phyloP scores from a whole-genome alignment of 2,329 filamentous ascomycete genomes.

The Sclerotiophoma versabilis region DNA sequence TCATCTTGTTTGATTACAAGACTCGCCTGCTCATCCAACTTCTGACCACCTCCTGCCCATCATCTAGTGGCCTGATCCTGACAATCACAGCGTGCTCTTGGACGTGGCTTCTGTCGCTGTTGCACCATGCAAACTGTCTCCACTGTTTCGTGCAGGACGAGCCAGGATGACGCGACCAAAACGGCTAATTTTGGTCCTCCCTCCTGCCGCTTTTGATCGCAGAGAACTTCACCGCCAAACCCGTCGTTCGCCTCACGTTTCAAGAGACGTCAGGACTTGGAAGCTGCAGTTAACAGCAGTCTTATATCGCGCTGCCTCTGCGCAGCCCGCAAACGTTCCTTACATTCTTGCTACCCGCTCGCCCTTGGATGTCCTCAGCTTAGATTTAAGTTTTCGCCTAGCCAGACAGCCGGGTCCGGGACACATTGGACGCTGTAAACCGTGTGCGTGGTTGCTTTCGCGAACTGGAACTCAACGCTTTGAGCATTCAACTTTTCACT shows the following conservation, averaged over 20 bases:
- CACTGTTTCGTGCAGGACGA: slow-evolving; percentile 21
- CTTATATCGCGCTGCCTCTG: neutral
- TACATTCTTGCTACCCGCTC: neutral
- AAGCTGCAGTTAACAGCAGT: neutral
- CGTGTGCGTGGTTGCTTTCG: slow-evolving; percentile 3
- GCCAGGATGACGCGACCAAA: slow-evolving; percentile 28
- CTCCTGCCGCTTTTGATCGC: slow-evolving; percentile 25
- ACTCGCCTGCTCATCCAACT: slow-evolving; percentile 1
- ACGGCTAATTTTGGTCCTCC: slow-evolving; percentile 30
- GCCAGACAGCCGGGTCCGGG: slow-evolving; percentile 18
- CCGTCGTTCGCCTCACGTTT: slow-evolving; percentile 10
- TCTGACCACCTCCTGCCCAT: neutral
- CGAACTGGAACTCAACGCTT: neutral
- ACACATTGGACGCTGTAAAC: slow-evolving; percentile 17
- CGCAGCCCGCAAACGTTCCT: neutral
- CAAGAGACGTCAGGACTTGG: neutral
- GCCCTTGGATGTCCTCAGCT: neutral
- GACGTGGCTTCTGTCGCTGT: slow-evolving; percentile 22
- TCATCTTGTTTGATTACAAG: slow-evolving; percentile 29
- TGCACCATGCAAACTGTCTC: slow-evolving; percentile 27
- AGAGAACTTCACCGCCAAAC: slow-evolving; percentile 12
- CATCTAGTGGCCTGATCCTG: slow-evolving; percentile 12
- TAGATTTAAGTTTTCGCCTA: slow-evolving; percentile 24
- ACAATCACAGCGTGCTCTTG: slow-evolving; percentile 13
- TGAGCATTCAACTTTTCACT: neutral